Evolutionary conservation across 1,139 yeast genomes (phyloP), one percentile per base, ranked within the genome.

Genomic region (Yarrowia galli): DNA sequence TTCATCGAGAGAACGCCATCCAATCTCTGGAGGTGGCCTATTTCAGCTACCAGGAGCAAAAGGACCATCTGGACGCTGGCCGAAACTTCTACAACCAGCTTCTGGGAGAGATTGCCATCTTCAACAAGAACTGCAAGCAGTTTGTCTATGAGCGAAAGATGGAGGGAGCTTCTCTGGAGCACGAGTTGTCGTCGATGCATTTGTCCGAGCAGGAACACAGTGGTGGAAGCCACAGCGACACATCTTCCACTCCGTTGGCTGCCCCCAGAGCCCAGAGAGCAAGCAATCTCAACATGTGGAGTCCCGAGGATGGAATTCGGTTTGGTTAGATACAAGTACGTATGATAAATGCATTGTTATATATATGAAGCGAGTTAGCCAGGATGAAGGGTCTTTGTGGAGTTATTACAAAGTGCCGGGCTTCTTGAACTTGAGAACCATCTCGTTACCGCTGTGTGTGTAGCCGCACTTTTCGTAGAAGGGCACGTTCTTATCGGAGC

Each of bases 381-480:
- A 22, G 32, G 32, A 28, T 28, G 32, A n/a, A n/a, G n/a, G n/a
- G 6, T 28, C 32, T 6, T 28, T 5, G 32, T 5, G 32, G n/a
- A n/a, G n/a, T 0, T 4, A 1, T 4, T 53, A 53, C 32, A 58
- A 18, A 20, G 64, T 43, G 3, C 64, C 51, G 16, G 54, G 54
- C 38, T 40, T 45, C 46, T 61, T 61, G 73, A 76, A 76, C 71
- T 75, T 75, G 68, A 74, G 69, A 54, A 75, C 73, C 98, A 92
- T 92, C 76, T 91, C 96, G 53, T 87, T 80, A 8, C 97, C 97
- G 46, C 75, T 76, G 23, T 72, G 69, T 13, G 72, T 69, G 73
- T 76, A 79, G 45, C 87, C 89, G 91, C 99, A 96, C 79, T 92
- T 95, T 74, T 92, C 91, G 77, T 95, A 95, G 79, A 95, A 95